A percentile compares a stretch with the other conserved stretches of the same genome.
phyloP scores from a whole-genome alignment of 2,329 filamentous ascomycete genomes.

The Hypomyces perniciosus region DNA sequence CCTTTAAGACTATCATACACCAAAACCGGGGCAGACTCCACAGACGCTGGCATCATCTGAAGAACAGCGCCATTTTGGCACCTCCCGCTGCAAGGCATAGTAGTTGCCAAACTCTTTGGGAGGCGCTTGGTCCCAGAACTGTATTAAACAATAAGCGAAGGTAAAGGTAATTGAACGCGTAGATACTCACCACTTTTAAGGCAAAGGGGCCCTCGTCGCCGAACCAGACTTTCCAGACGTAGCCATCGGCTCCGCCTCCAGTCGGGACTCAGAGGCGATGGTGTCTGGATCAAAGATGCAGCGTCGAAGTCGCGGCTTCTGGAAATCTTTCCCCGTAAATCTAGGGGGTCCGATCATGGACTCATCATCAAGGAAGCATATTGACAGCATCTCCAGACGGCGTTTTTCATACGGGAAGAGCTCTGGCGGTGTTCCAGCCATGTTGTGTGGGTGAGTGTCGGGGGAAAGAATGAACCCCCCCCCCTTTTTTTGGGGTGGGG shows the following conservation, averaged over 20 bases:
- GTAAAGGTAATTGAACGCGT: neutral
- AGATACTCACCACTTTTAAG: slow-evolving; percentile 8
- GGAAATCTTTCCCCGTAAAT: neutral
- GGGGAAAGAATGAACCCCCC: too few species aligned
- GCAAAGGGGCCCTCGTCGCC: slow-evolving; percentile 3
- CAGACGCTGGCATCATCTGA: slow-evolving; percentile 10
- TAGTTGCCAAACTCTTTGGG: slow-evolving; percentile 1
- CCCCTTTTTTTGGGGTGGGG: too few species aligned
- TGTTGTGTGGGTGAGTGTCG: too few species aligned
- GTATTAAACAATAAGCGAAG: neutral
- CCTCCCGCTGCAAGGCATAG: slow-evolving; percentile 11
- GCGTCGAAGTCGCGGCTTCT: slow-evolving; percentile 5
- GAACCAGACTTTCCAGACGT: slow-evolving; percentile 11
- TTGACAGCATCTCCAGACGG: too few species aligned
- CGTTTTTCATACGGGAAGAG: too few species aligned
- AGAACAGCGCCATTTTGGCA: slow-evolving; percentile 11
- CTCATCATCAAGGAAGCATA: neutral
- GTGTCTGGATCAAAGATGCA: slow-evolving; percentile 2
- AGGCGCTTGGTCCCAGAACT: slow-evolving; percentile 10
- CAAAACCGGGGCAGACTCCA: neutral
- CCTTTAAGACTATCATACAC: neutral
- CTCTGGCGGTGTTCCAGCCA: too few species aligned
- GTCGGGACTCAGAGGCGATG: neutral
- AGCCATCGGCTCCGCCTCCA: slow-evolving; percentile 10
- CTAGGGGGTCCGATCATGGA: neutral